Evolutionary conservation across 345 rosid species (phyloP).

Genomic region (Bruguiera parviflora): DNA sequence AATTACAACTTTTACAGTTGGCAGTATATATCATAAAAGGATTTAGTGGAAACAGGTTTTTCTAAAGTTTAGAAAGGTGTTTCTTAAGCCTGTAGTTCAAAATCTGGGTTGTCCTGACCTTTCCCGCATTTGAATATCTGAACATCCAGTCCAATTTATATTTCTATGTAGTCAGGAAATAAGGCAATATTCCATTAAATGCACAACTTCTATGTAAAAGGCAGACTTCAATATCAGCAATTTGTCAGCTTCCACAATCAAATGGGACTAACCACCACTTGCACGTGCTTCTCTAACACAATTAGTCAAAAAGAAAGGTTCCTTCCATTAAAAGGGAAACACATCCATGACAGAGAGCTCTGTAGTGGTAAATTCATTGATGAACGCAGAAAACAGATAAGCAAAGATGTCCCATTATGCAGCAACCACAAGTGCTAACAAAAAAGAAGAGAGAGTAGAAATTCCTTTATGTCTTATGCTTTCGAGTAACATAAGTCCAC

Average conservation of each 20-base stretch:
- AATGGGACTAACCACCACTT: neutral
- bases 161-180: neutral
- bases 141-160: neutral
- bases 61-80: neutral
- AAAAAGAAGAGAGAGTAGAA: neutral
- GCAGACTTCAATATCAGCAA: neutral
- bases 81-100: too few relatives aligned
- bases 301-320: neutral
- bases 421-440: neutral
- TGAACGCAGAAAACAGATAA: neutral
- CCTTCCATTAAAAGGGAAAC: neutral
- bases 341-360: neutral
- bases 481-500: too few relatives aligned
- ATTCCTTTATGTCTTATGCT: neutral
- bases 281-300: neutral
- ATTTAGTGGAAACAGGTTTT: neutral
- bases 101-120: too few relatives aligned
- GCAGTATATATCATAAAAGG: constrained; percentile 1
- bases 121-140: too few relatives aligned
- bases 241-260: neutral
- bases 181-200: neutral
- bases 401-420: neutral
- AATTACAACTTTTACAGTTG: neutral
- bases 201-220: neutral
- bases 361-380: neutral